Evolutionary conservation across 805 yeast species (phyloP), one percentile per base, ranked within the genome.

Genomic region (Yarrowia divulgata): DNA sequence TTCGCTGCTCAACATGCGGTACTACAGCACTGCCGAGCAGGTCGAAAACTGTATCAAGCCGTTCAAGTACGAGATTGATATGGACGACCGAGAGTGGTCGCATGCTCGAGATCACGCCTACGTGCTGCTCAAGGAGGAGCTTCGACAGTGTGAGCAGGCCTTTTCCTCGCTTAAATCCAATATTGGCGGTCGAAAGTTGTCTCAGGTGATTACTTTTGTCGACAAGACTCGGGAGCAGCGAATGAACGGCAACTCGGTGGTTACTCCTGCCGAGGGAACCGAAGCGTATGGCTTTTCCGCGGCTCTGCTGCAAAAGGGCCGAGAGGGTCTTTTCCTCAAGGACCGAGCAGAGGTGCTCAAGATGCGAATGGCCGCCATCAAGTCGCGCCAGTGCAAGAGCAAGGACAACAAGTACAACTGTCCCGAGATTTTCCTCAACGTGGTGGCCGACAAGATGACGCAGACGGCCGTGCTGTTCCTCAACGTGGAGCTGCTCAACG

Each of bases 31-130:
- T 0, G 97, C 99, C 0, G 99, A 96, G 77, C 99, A 95, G 78
- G 98, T 95, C 8, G 99, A 95, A 75, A 95, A 96, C 78, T 93
- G 98, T 80, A 94, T 95, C 75, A 95, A 95, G 77, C 99, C 99
- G 1, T 95, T 90, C 81, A 95, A 95, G 80, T 95, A 94, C 77
- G 99, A 95, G 76, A 93, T 95, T 70, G 99, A 95, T 75, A 86
- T 95, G 62, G 98, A 95, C 76, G 97, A 93, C 73, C 84, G 97
- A 48, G 99, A 95, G 77, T 95, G 99, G 99, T 80, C 81, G 39
- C 76, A 84, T 8, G 88, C 97, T 46, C 86, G 91, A 70, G 96
- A 90, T 40, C 96, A 90, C 75, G 85, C 98, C 0, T 85, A 87
- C 13, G 81, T 80, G 29, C 78, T 95, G 69, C 78, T 95, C 69